A percentile compares a stretch with the other conserved stretches of the same genome.
phyloP scores from a whole-genome alignment of 169 alveolate genomes.

The Eimeria acervulina region DNA sequence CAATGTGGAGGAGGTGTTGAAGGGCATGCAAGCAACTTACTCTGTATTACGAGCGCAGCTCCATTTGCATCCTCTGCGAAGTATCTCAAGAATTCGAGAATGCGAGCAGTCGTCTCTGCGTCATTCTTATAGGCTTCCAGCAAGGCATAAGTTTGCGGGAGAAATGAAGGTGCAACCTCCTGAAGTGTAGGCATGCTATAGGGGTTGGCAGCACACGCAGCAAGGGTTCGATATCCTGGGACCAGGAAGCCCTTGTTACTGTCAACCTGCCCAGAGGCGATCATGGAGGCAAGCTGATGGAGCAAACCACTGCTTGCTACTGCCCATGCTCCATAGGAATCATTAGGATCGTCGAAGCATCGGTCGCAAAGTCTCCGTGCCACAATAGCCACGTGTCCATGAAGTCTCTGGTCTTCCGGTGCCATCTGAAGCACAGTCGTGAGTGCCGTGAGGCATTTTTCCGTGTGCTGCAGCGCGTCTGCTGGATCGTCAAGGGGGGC shows the following conservation, averaged over 20 bases:
- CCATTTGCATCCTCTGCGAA: constrained; percentile 90
- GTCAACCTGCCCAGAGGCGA: constrained; percentile 89
- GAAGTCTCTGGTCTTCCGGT: constrained; percentile 90
- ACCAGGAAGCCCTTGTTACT: constrained; percentile 88
- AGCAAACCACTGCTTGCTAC: constrained; percentile 93
- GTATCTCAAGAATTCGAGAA: constrained; percentile 88
- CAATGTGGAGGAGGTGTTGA: too few species aligned
- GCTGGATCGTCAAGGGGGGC: constrained; percentile 93
- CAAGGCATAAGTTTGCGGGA: constrained; percentile 86
- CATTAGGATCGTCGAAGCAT: constrained; percentile 90
- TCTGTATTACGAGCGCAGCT: constrained; percentile 83
- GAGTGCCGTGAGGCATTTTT: constrained; percentile 91
- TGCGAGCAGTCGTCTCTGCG: constrained; percentile 87
- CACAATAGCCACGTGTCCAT: constrained; percentile 82
- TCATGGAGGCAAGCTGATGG: constrained; percentile 89
- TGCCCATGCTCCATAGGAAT: constrained; percentile 96
- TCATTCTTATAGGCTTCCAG: constrained; percentile 89
- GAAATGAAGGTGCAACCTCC: constrained; percentile 85
- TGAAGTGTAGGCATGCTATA: constrained; percentile 88
- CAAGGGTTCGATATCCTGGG: constrained; percentile 90
- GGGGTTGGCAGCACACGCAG: constrained; percentile 91
- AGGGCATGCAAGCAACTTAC: constrained; percentile 17
- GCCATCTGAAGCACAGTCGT: constrained; percentile 88
- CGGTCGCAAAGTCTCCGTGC: constrained; percentile 81
- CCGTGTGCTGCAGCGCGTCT: constrained; percentile 95